Evolutionary conservation across 1,284 basidiomycete genomes (phyloP).

Genomic region (Naganishia liquefaciens): DNA sequence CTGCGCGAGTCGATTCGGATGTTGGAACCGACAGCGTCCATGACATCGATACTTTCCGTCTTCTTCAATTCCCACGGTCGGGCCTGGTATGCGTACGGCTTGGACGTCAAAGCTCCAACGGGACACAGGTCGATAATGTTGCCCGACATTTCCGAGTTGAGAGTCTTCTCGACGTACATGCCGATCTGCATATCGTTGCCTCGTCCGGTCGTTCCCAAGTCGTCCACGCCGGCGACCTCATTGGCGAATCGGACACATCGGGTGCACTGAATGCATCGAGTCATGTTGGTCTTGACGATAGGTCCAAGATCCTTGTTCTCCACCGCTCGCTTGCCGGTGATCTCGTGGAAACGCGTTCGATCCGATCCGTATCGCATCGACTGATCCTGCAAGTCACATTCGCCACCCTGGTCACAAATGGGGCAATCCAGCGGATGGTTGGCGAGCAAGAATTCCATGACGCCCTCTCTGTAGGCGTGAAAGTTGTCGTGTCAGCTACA

Average conservation of each 20-base stretch:
- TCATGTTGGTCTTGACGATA: conserved; percentile 98
- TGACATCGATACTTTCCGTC: conserved; percentile 95
- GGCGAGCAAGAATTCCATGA: conserved; percentile 97
- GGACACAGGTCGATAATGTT: conserved; percentile 95
- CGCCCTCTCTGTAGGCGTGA: conserved; percentile 71
- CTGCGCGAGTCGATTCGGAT: conserved; percentile 96
- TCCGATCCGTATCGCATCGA: conserved; percentile 99
- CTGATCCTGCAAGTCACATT: conserved; percentile 99
- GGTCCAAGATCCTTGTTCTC: conserved; percentile 99
- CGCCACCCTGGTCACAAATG: conserved; percentile 96
- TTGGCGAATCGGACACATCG: conserved; percentile 99
- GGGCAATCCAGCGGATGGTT: conserved; percentile 99
- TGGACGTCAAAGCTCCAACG: conserved; percentile 96
- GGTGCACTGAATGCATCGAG: conserved; percentile 98
- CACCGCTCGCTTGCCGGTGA: conserved; percentile 93
- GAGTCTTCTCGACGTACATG: conserved; percentile 95
- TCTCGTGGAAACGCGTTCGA: conserved; percentile 96
- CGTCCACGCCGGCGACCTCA: conserved; percentile 97
- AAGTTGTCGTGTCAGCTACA: background rate
- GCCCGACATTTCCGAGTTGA: conserved; percentile 96
- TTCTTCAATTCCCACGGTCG: conserved; percentile 99
- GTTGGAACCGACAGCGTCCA: conserved; percentile 97
- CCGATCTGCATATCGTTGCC: conserved; percentile 99
- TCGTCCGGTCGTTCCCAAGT: conserved; percentile 93
- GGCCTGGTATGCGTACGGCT: conserved; percentile 96